A percentile compares a stretch with the other conserved stretches of the same genome.
phyloP scores from a whole-genome alignment of 2,329 filamentous ascomycete genomes.

The Arthrinium phaeospermum region DNA sequence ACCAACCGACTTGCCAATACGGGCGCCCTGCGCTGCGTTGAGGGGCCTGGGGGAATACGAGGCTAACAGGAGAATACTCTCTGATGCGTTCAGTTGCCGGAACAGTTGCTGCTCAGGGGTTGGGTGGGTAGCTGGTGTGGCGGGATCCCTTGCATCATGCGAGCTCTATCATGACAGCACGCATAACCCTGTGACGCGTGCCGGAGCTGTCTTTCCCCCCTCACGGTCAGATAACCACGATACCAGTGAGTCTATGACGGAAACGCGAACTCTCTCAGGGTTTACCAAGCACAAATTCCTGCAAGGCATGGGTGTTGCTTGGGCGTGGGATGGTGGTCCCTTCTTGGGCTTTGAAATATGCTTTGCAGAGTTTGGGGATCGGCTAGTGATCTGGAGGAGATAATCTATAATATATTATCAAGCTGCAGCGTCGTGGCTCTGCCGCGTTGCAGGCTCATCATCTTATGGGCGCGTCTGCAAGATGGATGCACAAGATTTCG shows the following conservation, averaged over 20 bases:
- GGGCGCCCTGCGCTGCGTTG: not conserved
- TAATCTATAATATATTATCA: not conserved
- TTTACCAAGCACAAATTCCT: not conserved
- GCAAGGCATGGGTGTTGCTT: not conserved
- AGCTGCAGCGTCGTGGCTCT: not conserved
- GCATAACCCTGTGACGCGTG: not conserved
- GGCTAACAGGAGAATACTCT: not conserved
- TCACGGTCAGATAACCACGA: not conserved
- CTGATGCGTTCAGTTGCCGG: not conserved
- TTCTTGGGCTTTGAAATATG: not conserved
- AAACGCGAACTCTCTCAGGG: not conserved
- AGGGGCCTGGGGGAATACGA: not conserved
- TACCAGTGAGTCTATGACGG: conserved; percentile 12
- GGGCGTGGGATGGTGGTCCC: not conserved
- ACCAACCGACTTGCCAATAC: not conserved
- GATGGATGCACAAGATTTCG: not conserved
- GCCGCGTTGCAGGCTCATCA: not conserved
- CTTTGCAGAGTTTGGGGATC: not conserved
- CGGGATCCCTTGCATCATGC: conserved; percentile 5
- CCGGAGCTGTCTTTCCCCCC: not conserved
- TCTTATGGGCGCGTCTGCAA: not conserved
- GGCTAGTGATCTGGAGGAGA: not conserved
- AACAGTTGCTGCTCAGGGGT: not conserved
- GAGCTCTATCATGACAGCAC: not conserved
- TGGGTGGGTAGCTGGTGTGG: not conserved